Base-by-base conservation (phyloP, 768 basidiomycete genomes). In the Kwoniella sp. region DNA sequence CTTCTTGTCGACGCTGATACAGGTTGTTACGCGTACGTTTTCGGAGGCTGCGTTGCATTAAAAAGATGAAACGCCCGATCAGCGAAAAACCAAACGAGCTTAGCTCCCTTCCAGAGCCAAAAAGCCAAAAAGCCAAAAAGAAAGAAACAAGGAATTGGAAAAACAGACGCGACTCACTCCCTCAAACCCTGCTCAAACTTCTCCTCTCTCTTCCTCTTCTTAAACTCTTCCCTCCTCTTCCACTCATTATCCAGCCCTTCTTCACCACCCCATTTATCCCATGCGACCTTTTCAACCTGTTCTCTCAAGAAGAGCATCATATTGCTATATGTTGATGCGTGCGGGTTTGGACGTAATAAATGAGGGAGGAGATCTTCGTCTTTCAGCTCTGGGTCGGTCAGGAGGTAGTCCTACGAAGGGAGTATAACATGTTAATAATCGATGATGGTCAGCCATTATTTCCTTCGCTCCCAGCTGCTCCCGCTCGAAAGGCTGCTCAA, bases 241-340 rank as follows among this genome's bases (percentile, higher is more conserved):
- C 88, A 98, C 76, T 97, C 95, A 6, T 84, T 85, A 73, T 98
- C 95, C 52, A 99, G 80, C 10, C 87, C 91, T 78, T 96, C 93
- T 9, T 91, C 85, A 1, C 92, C 90, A 0, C 92, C 94, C 96
- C 96, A 99, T 81, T 99, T 99, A 77, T 90, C 88, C 89, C 89
- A 96, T 4, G 96, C 95, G 80, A 94, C 97, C 49, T 88, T 90
- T 79, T 99, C 96, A 1, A 80, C 80, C 79, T 98, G 95, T 74
- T 83, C 89, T 33, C 96, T 87, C 4, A 97, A 83, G 81, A 90
- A 98, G 22, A 99, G 84, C 96, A 98, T 98, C 96, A 98, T 98
- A 83, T 98, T 99, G 36, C 90, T 90, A 76, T 90, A 98, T 0
- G 91, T 94, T 12, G 92, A 90, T 68, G 90, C 89, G 82, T 96